Conservation (phyloP, 1,284 basidiomycete species). For the Melampsora americana region DNA sequence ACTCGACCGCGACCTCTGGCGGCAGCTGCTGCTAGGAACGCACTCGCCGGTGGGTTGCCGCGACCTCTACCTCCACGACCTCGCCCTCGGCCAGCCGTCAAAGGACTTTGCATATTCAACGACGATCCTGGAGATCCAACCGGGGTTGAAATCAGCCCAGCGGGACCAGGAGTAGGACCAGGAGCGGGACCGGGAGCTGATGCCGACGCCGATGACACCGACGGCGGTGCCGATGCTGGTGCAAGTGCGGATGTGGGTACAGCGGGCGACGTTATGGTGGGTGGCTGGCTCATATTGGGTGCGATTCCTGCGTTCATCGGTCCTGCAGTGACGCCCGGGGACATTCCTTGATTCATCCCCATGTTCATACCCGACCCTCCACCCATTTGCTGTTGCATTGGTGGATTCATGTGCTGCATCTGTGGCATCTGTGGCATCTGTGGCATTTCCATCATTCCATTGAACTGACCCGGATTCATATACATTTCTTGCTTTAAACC, state of each 20-base stretch:
- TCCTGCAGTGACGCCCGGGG: constrained; percentile 5
- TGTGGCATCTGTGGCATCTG: constrained; percentile 42
- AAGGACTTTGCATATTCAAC: constrained; percentile 20
- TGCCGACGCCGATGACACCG: neutral
- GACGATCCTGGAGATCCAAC: constrained; percentile 12
- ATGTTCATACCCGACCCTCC: neutral
- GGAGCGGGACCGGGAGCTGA: constrained; percentile 2
- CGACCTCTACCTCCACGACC: constrained; percentile 27
- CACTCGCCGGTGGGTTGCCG: constrained; percentile 36
- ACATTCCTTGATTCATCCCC: neutral
- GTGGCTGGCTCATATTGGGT: neutral
- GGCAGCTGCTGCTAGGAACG: constrained; percentile 42
- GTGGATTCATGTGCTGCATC: constrained; percentile 28
- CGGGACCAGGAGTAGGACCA: constrained; percentile 5
- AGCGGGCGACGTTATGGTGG: constrained; percentile 10
- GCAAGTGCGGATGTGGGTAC: neutral
- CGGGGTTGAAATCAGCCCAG: constrained; percentile 9
- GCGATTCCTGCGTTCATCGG: neutral
- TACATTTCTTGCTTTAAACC: constrained; percentile 41
- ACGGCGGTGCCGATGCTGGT: neutral
- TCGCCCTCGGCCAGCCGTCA: constrained; percentile 18
- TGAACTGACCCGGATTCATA: constrained; percentile 34
- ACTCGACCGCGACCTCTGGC: constrained; percentile 42
- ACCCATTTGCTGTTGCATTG: constrained; percentile 29
- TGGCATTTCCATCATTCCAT: constrained; percentile 44